Evolutionary conservation across 2,329 filamentous ascomycete genomes (phyloP).

Genomic region (Aspergillus spinulosporus): DNA sequence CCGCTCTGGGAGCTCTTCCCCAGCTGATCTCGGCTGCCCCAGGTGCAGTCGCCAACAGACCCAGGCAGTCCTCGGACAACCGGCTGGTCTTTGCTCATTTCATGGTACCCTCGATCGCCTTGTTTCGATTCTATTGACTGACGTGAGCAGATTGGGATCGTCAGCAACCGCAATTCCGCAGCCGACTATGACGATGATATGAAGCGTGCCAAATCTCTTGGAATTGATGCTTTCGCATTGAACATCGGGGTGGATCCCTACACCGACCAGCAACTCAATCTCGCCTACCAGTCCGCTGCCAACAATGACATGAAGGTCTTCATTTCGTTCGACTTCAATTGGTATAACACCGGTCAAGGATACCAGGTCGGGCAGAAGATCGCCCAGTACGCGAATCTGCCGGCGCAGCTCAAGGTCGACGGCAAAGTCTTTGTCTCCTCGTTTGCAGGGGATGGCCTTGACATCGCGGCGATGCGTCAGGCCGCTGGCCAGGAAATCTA

Average conservation of each 20-base stretch:
- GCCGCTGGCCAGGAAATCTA: conserved; percentile 49
- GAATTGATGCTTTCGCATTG: conserved; percentile 54
- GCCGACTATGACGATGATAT: conserved; percentile 52
- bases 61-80: neutral
- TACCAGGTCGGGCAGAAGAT: conserved; percentile 49
- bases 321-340: conserved; percentile 60
- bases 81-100: conserved; percentile 11
- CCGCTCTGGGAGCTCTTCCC: neutral
- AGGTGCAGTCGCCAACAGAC: neutral
- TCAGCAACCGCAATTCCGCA: conserved; percentile 44
- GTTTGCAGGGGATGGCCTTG: conserved; percentile 52
- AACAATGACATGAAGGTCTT: conserved; percentile 54
- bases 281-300: conserved; percentile 53
- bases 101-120: conserved; percentile 1
- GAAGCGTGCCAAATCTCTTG: conserved; percentile 44
- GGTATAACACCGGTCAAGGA: conserved; percentile 43
- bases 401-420: conserved; percentile 53
- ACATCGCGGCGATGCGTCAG: conserved; percentile 44
- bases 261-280: conserved; percentile 48
- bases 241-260: conserved; percentile 52
- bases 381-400: conserved; percentile 45
- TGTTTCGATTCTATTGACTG: neutral
- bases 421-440: conserved; percentile 56
- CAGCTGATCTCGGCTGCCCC: neutral
- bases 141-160: conserved; percentile 45